phyloP scores from a whole-genome alignment of 2,329 filamentous ascomycete genomes.

The Atkinsonella hypoxylon region DNA sequence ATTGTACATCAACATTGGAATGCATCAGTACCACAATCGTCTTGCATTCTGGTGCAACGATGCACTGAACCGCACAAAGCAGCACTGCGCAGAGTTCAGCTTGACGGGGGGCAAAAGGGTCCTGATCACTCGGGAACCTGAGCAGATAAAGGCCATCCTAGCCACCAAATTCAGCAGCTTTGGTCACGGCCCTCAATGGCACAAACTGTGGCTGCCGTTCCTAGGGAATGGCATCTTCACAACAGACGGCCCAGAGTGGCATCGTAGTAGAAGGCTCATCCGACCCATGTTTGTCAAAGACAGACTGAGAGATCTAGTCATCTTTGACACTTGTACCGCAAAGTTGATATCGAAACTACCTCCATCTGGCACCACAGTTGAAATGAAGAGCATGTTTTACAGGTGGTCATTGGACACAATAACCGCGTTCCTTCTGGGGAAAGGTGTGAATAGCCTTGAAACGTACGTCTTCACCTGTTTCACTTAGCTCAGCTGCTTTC shows the following conservation, averaged over 20 bases:
- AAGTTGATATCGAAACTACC: conserved; percentile 48
- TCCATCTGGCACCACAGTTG: conserved; percentile 37
- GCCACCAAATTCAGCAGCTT: conserved; percentile 45
- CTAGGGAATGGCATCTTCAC: conserved; percentile 46
- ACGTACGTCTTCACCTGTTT: conserved; percentile 16
- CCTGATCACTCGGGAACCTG: conserved; percentile 38
- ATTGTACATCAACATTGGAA: conserved; percentile 11
- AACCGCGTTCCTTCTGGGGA: conserved; percentile 56
- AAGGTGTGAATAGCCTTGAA: conserved; percentile 35
- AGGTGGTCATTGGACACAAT: conserved; percentile 54
- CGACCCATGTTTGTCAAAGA: conserved; percentile 40
- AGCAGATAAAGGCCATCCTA: conserved; percentile 45
- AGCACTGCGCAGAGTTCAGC: conserved; percentile 12
- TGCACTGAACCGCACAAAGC: conserved; percentile 6
- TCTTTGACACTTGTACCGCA: conserved; percentile 48
- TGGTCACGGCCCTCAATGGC: conserved; percentile 30
- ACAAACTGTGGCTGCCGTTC: conserved; percentile 30
- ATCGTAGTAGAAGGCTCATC: conserved; percentile 39
- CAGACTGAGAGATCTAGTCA: conserved; percentile 35
- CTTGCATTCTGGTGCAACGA: conserved; percentile 10
- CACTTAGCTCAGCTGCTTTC: conserved; percentile 24
- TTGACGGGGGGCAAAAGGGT: conserved; percentile 15
- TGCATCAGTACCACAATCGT: conserved; percentile 10
- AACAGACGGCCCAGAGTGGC: conserved; percentile 40
- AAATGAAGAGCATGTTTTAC: conserved; percentile 53